Base-by-base conservation (phyloP, 306 rosid species). In the Prunus mongolica region DNA sequence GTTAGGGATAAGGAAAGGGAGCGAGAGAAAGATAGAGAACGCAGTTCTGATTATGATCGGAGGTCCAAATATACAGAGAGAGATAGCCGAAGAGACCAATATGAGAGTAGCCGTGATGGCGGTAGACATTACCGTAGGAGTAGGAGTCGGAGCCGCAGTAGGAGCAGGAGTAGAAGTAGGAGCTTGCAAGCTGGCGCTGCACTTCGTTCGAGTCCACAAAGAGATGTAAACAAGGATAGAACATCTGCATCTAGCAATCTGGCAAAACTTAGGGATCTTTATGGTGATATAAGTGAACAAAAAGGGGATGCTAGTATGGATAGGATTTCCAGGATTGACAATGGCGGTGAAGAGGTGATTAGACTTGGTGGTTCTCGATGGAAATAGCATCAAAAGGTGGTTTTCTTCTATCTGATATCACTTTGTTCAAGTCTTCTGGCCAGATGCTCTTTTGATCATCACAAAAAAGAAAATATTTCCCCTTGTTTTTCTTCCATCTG, bases 241-340 rank as follows among this genome's bases (percentile, higher is more conserved):
- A 55, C 86, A 27, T 83, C 90, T 45, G 86, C 86, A 58, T 89
- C 97, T 49, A 89, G 89, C 82, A 95, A 92, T 84, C 88, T 95
- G 62, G 99, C 99, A n/a, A 92, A 90, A 79, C 94, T 95, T 27
- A 86, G 87, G 81, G 96, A 95, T 77, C 85, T 95, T 58, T 95
- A 95, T 67, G 99, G 99, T 61, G 99, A 92, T 83, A 63, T 85
- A 64, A 84, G 96, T 58, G 85, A 78, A 54, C 80, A 81, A 74
- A 89, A 89, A 81, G 92, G 89, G 55, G 91, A 86, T 78, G 71
- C 87, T 32, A 77, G 79, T 74, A 16, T 44, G 67, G 90, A 85
- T 62, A 87, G 91, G 84, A 55, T 79, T 78, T 86, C 87, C 45
- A 84, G 89, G 68, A 84, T 90, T 80, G 90, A 80, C 68, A 83